phyloP scores from a whole-genome alignment of 1,139 yeast species.

The Saccharomyces hybrid region DNA sequence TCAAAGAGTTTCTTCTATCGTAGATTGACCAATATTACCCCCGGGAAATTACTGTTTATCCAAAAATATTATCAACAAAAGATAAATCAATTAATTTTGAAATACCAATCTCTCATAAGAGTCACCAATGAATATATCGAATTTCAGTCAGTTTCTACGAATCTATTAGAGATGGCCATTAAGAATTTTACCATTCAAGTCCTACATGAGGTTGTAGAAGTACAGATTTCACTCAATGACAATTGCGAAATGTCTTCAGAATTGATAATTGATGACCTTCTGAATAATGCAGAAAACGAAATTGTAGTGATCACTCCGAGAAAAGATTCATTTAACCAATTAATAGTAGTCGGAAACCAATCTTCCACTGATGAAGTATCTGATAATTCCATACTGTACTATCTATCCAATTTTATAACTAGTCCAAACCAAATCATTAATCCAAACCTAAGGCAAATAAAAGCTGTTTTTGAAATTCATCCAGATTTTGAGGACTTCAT shows the following conservation, averaged over 20 bases:
- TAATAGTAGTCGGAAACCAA: conserved; percentile 15
- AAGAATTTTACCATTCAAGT: conserved; percentile 24
- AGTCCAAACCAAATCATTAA: conserved; percentile 1
- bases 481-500: conserved; percentile 75
- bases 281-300: background rate
- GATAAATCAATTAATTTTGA: conserved; percentile 21
- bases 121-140: conserved; percentile 16
- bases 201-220: conserved; percentile 25
- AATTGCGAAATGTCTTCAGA: background rate
- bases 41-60: conserved; percentile 21
- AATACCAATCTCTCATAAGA: conserved; percentile 24
- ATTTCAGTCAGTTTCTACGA: conserved; percentile 21
- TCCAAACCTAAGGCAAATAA: conserved; percentile 26
- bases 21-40: conserved; percentile 16
- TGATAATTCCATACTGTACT: background rate
- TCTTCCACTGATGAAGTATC: conserved; percentile 2
- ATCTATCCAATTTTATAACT: conserved; percentile 1
- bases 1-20: conserved; percentile 14
- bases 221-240: conserved; percentile 13
- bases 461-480: conserved; percentile 54
- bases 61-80: conserved; percentile 13
- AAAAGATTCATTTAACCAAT: conserved; percentile 2
- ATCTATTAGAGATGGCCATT: conserved; percentile 17
- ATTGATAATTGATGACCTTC: background rate
- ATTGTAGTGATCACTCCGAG: background rate